Evolutionary conservation across 768 basidiomycete genomes (phyloP).

Genomic region (Naganishia kalamii): DNA sequence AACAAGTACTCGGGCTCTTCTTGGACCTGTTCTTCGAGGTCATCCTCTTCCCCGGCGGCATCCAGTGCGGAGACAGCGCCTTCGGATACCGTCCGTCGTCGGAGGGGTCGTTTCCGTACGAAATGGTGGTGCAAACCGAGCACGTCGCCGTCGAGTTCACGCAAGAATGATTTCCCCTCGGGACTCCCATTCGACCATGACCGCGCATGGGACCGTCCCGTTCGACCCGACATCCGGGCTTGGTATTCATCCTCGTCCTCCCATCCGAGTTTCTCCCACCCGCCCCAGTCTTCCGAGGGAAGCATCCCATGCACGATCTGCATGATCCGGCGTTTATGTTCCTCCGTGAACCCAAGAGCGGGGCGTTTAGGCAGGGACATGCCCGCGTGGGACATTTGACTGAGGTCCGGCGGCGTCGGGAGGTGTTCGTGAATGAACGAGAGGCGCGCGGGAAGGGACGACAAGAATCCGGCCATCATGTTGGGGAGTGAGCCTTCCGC

Average conservation of each 20-base stretch:
- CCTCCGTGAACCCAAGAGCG: not conserved
- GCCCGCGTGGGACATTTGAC: constrained; percentile 1
- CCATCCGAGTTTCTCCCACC: constrained; percentile 45
- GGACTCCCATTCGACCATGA: not conserved
- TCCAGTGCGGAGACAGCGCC: not conserved
- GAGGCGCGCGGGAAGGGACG: constrained; percentile 3
- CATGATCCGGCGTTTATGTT: constrained; percentile 31
- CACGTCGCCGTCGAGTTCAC: constrained; percentile 13
- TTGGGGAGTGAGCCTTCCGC: constrained; percentile 22
- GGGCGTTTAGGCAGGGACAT: not conserved
- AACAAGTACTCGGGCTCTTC: constrained; percentile 45
- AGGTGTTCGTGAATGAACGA: constrained; percentile 13
- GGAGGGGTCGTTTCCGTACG: not conserved
- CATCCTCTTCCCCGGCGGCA: constrained; percentile 26
- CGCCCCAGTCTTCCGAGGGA: constrained; percentile 45
- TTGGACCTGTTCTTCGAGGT: constrained; percentile 24
- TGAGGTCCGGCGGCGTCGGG: constrained; percentile 3
- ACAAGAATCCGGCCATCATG: constrained; percentile 10
- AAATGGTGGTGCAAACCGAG: constrained; percentile 13
- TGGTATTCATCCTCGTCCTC: constrained; percentile 35
- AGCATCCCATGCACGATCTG: constrained; percentile 37
- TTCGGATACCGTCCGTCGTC: constrained; percentile 15
- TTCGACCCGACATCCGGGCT: not conserved
- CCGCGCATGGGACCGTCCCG: not conserved
- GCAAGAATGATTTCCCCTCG: not conserved